A percentile compares a stretch with the other conserved stretches of the same genome.
Conservation (phyloP, 805 yeast species). For the Candida methanosorbosa region DNA sequence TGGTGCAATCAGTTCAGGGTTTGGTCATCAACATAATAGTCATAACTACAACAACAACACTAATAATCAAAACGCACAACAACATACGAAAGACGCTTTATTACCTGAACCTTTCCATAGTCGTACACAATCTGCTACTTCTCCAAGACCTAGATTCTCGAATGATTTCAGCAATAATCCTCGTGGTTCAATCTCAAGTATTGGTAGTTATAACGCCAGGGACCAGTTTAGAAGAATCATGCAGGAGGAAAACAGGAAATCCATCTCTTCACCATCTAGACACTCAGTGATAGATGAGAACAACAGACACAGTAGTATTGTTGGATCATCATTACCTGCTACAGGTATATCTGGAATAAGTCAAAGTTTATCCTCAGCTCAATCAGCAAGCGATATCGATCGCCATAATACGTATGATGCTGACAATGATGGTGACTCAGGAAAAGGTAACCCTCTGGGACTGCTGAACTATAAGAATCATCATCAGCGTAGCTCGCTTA, state of each 20-base stretch:
- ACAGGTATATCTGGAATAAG: too few species aligned
- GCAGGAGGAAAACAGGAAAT: background rate
- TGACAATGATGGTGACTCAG: background rate
- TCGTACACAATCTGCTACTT: background rate
- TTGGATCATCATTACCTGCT: too few species aligned
- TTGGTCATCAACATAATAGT: slow-evolving; percentile 7
- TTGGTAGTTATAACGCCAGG: background rate
- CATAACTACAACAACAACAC: background rate
- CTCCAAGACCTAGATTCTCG: background rate
- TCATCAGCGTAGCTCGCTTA: slow-evolving; percentile 11
- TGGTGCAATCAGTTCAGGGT: too few species aligned
- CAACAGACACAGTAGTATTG: too few species aligned
- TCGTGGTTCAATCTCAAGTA: too few species aligned
- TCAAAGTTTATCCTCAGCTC: background rate
- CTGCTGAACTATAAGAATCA: too few species aligned
- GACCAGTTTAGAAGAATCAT: background rate
- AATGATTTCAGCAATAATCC: too few species aligned
- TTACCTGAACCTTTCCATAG: background rate
- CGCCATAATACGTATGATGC: too few species aligned
- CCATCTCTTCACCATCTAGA: background rate
- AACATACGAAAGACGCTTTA: background rate
- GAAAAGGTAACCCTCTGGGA: too few species aligned
- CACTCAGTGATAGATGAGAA: background rate
- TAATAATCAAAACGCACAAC: background rate
- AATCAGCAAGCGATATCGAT: too few species aligned